Percentiles rank a stretch among this genome's conserved stretches.
These are phyloP conservation scores for Fusarium ramigenum DNA, from an alignment of 2,329 filamentous ascomycete genomes.

Conservation along the genomic window DNA sequence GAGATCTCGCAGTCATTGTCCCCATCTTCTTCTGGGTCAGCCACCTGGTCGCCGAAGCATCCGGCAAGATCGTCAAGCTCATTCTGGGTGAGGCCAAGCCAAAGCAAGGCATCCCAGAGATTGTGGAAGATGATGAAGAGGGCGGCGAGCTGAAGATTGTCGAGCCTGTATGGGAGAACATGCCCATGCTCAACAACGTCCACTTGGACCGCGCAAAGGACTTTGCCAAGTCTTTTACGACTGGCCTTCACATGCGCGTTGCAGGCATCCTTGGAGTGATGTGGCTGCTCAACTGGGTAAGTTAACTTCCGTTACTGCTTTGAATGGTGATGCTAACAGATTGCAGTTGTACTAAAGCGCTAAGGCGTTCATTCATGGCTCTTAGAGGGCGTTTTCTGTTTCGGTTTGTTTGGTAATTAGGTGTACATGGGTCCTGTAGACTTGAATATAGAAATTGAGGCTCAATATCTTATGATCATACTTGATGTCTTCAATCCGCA, in stretches of 20 bases:
- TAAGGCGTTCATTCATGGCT: neutral
- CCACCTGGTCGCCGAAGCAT: slow-evolving; percentile 39
- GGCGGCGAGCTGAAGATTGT: slow-evolving; percentile 37
- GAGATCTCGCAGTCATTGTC: slow-evolving; percentile 38
- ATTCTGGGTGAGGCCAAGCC: slow-evolving; percentile 25
- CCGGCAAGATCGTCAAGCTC: slow-evolving; percentile 39
- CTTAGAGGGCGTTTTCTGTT: neutral
- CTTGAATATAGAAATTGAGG: neutral
- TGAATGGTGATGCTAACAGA: neutral
- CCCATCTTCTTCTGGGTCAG: slow-evolving; percentile 46
- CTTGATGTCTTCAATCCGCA: no score
- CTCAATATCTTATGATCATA: neutral
- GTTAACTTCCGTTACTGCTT: neutral
- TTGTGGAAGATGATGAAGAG: slow-evolving; percentile 19
- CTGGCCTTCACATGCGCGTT: slow-evolving; percentile 21
- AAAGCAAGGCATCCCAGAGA: neutral
- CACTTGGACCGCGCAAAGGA: slow-evolving; percentile 8
- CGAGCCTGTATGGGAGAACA: slow-evolving; percentile 28
- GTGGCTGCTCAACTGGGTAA: slow-evolving; percentile 42
- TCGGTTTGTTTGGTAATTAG: neutral
- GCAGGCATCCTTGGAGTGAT: slow-evolving; percentile 29
- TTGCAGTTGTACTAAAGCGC: slow-evolving; percentile 26
- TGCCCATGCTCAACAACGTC: slow-evolving; percentile 7
- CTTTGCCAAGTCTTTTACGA: neutral
- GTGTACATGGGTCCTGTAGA: neutral